Base-by-base conservation (phyloP, 1,284 basidiomycete genomes). In the Xanthoconium separans region DNA sequence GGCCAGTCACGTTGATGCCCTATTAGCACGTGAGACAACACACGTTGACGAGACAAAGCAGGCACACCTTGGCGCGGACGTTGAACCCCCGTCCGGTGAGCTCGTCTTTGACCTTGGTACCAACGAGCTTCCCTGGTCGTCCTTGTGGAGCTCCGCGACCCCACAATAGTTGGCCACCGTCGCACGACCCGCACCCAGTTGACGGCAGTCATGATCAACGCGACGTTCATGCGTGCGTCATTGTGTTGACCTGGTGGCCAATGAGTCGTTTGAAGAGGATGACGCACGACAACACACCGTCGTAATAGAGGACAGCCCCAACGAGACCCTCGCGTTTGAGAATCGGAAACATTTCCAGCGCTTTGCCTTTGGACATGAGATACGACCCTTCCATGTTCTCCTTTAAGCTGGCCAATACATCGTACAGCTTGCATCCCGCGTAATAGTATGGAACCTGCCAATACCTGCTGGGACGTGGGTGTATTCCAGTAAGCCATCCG, bases 381-480 rank as follows among this genome's bases (percentile, higher is more conserved):
- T 99, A 99, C 11, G 92, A 93, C 4, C 83, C 81, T 71, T 96
- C 93, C 93, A 98, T 98, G 74, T 98, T 98, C 72, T 98, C 92
- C 67, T 91, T 90, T n/a, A n/a, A n/a, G 1, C 96, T 95, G 13
- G 96, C 96, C 31, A 99, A 79, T 27, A 98, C 44, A 71, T 99
- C 96, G 76, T 99, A 99, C 80, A 97, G 80, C 78, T 98, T 98
- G 77, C 93, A 96, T 16, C 96, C 96, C 3, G 85, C 87, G 77
- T 85, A 96, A 74, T 95, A 98, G 74, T 98, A 98, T 0, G 96
- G 96, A 6, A 98, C 81, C 68, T 98, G 94, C 95, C 95, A 98
- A 74, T 93, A 96, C 56, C 87, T 93, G 63, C 61, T 68, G 48
- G 63, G 22, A 43, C n/a, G n/a, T n/a, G n/a, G n/a, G n/a, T n/a